Evolutionary conservation across 805 yeast species (phyloP).

Genomic region (Pichia occidentalis): DNA sequence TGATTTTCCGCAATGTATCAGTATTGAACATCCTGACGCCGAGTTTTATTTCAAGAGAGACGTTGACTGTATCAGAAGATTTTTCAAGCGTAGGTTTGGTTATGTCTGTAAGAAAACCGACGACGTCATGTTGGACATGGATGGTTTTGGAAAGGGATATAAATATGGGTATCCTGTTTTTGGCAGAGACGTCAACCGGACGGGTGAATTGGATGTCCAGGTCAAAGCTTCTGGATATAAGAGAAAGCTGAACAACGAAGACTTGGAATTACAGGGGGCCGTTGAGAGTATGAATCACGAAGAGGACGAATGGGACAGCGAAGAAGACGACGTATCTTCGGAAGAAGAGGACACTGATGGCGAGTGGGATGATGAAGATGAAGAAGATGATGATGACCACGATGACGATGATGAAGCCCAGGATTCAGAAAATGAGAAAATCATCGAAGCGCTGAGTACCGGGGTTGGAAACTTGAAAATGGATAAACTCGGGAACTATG

Average conservation of each 20-base stretch:
- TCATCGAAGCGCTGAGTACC: conserved; percentile 59
- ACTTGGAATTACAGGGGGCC: conserved; percentile 69
- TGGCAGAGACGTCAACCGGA: conserved; percentile 64
- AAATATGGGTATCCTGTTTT: conserved; percentile 74
- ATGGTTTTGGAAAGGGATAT: conserved; percentile 77
- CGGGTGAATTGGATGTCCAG: conserved; percentile 66
- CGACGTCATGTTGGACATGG: conserved; percentile 64
- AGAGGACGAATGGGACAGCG: conserved; percentile 18
- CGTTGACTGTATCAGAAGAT: conserved; percentile 80
- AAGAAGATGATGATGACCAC: conserved; percentile 30
- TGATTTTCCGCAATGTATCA: conserved; percentile 97
- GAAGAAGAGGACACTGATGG: conserved; percentile 18
- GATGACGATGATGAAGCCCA: conserved; percentile 31
- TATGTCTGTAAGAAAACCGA: conserved; percentile 62
- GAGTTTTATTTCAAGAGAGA: conserved; percentile 85
- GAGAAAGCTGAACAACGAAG: conserved; percentile 36
- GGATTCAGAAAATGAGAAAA: conserved; percentile 40
- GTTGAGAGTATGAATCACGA: conserved; percentile 35
- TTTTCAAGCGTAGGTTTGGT: conserved; percentile 71
- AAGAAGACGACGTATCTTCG: conserved; percentile 17
- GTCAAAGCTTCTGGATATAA: conserved; percentile 88
- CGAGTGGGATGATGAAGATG: conserved; percentile 26
- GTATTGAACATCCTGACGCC: conserved; percentile 87
- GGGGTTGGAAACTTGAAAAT: conserved; percentile 64
- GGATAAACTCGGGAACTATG: conserved; percentile 80